Evolutionary conservation across 257 asterid genomes (phyloP).

Genomic region (Solanum virginianum): DNA sequence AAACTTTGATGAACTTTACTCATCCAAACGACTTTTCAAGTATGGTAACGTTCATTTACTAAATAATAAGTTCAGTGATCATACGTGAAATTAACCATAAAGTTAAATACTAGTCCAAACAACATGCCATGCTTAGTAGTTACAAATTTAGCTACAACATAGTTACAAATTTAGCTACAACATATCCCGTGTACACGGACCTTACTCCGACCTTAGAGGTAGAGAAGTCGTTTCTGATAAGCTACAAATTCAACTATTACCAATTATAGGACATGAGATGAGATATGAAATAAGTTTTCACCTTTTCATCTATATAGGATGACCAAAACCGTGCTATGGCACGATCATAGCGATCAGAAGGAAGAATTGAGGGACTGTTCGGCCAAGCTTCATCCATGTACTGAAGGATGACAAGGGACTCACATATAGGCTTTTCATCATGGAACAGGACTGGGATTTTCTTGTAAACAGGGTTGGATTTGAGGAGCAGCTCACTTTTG

Average conservation of each 20-base stretch:
- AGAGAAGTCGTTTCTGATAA: neutral
- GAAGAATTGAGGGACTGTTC: slow-evolving; percentile 12
- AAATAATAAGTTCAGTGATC: neutral
- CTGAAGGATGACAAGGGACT: slow-evolving; percentile 19
- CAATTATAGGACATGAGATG: neutral
- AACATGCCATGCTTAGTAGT: neutral
- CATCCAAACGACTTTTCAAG: neutral
- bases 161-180: neutral
- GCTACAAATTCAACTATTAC: neutral
- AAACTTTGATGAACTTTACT: neutral
- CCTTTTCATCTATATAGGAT: slow-evolving; percentile 19
- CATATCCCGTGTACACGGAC: neutral
- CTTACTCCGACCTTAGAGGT: neutral
- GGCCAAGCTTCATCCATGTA: slow-evolving; percentile 28
- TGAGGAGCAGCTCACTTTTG: slow-evolving; percentile 25
- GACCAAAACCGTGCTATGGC: slow-evolving; percentile 29
- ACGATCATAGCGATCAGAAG: slow-evolving; percentile 19
- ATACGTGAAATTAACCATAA: neutral
- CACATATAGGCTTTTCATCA: slow-evolving; percentile 10
- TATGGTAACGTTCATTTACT: neutral
- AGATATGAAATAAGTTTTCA: neutral
- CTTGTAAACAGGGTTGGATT: slow-evolving; percentile 23
- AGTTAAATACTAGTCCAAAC: neutral
- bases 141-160: neutral
- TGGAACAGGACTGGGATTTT: slow-evolving; percentile 26